phyloP scores from a whole-genome alignment of 345 rosid genomes.

The Lepidium didymum region DNA sequence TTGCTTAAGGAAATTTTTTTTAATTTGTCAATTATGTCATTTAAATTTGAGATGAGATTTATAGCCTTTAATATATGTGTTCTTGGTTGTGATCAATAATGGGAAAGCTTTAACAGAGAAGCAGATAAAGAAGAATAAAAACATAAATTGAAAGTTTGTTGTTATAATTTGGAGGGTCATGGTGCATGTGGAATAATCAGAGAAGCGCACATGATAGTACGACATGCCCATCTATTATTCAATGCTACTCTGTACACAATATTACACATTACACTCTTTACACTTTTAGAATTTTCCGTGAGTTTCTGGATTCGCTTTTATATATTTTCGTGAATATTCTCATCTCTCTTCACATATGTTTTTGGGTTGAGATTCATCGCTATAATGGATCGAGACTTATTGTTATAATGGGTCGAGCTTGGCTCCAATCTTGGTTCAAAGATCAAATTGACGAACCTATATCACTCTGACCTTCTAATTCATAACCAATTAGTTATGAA shows the following conservation, averaged over 20 bases:
- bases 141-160: slow-evolving; percentile 14
- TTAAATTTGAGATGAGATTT: background rate
- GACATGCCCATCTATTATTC: slow-evolving; percentile 27
- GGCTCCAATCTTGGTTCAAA: too few species aligned
- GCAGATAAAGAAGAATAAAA: slow-evolving; percentile 12
- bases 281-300: too few species aligned
- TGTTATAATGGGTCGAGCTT: too few species aligned
- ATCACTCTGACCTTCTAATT: too few species aligned
- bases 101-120: slow-evolving; percentile 14
- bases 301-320: too few species aligned
- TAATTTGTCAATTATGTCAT: background rate
- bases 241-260: background rate
- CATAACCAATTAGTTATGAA: too few species aligned
- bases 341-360: too few species aligned
- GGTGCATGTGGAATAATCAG: slow-evolving; percentile 22
- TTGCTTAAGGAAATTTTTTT: background rate
- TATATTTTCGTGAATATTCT: too few species aligned
- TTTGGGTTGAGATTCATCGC: too few species aligned
- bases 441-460: too few species aligned
- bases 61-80: background rate
- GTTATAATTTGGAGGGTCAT: slow-evolving; percentile 22
- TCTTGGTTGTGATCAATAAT: slow-evolving; percentile 10
- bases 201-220: slow-evolving; percentile 23
- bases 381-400: too few species aligned
- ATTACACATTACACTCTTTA: too few species aligned